phyloP scores from a whole-genome alignment of 2,329 filamentous ascomycete species.

The Coleophoma crateriformis region DNA sequence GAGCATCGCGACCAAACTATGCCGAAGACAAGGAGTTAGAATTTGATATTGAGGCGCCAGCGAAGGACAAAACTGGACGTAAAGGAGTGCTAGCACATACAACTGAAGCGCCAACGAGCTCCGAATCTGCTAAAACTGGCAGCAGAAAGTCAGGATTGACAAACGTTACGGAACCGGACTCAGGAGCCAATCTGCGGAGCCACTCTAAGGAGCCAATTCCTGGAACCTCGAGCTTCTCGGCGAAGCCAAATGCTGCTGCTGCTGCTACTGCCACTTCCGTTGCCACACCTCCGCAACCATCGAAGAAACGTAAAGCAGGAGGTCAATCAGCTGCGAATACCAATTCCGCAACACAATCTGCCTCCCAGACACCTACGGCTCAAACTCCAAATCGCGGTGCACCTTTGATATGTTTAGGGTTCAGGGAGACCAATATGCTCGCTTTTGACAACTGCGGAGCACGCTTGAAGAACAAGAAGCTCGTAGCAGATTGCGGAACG shows the following conservation, averaged over 20 bases:
- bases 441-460: slow-evolving; percentile 72
- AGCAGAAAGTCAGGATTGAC: slow-evolving; percentile 32
- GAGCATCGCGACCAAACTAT: slow-evolving; percentile 82
- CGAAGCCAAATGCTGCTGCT: slow-evolving; percentile 29
- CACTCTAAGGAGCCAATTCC: slow-evolving; percentile 43
- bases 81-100: slow-evolving; percentile 37
- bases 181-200: slow-evolving; percentile 13
- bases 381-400: slow-evolving; percentile 11
- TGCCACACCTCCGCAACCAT: slow-evolving; percentile 2
- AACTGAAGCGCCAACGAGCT: slow-evolving; percentile 8
- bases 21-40: slow-evolving; percentile 91
- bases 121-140: slow-evolving; percentile 9
- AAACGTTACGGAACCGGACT: slow-evolving; percentile 19
- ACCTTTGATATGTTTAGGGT: slow-evolving; percentile 7
- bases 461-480: slow-evolving; percentile 66
- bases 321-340: slow-evolving; percentile 19
- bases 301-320: slow-evolving; percentile 80
- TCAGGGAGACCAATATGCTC: slow-evolving; percentile 75
- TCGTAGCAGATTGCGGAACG: slow-evolving; percentile 89
- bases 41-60: slow-evolving; percentile 74
- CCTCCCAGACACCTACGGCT: slow-evolving; percentile 4
- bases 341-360: slow-evolving; percentile 7
- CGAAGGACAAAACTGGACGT: slow-evolving; percentile 51
- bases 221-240: slow-evolving; percentile 53
- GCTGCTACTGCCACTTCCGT: too few species aligned